phyloP scores from a whole-genome alignment of 75 land plant genomes.

The Selaginella tamariscina region DNA sequence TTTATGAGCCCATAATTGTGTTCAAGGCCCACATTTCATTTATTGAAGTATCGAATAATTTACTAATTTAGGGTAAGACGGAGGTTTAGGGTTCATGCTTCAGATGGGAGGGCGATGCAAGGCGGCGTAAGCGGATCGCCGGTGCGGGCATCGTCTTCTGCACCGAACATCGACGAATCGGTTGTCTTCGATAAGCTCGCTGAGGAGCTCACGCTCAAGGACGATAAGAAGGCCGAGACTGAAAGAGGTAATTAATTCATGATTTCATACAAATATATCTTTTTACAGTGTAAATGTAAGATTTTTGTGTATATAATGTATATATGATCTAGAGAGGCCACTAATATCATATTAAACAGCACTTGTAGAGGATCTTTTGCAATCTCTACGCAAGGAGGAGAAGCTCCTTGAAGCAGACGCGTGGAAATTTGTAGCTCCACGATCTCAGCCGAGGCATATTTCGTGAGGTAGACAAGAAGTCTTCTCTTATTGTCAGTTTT shows the following conservation, averaged over 20 bases:
- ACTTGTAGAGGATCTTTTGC: slow-evolving; percentile 30
- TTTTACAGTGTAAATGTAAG: neutral
- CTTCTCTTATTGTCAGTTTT: too few species aligned
- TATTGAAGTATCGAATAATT: too few species aligned
- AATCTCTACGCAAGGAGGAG: slow-evolving; percentile 33
- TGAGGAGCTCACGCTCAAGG: slow-evolving; percentile 23
- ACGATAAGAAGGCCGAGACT: slow-evolving; percentile 29
- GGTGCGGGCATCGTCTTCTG: slow-evolving; percentile 11
- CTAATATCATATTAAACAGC: slow-evolving; percentile 21
- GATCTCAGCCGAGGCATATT: slow-evolving; percentile 22
- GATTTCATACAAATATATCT: neutral
- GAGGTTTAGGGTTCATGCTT: neutral
- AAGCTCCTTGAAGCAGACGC: slow-evolving; percentile 35
- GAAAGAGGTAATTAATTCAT: slow-evolving; percentile 18
- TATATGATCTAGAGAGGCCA: too few species aligned
- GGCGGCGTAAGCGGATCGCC: neutral
- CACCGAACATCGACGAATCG: neutral
- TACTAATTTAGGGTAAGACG: too few species aligned
- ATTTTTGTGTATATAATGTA: neutral
- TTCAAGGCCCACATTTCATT: too few species aligned
- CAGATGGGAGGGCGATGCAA: neutral
- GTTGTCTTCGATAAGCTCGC: slow-evolving; percentile 18
- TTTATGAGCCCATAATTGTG: too few species aligned
- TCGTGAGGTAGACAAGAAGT: too few species aligned
- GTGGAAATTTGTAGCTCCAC: slow-evolving; percentile 36